phyloP scores from a whole-genome alignment of 371 early-diverging fungal species.

The Capniomyces stellatus region DNA sequence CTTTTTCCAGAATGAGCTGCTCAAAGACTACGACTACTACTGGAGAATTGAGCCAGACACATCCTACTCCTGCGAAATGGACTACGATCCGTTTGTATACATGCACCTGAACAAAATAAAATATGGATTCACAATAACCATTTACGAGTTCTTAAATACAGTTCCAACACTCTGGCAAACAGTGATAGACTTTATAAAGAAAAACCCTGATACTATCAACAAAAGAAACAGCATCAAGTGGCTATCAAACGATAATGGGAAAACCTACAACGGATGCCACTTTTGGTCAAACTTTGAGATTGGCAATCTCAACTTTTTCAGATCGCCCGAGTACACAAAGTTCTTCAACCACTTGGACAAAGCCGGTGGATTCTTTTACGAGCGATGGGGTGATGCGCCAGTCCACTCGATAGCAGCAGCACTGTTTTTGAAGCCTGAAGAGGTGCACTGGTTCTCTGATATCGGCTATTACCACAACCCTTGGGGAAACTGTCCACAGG shows the following conservation, averaged over 20 bases:
- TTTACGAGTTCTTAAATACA: slow-evolving; percentile 57
- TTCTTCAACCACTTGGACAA: slow-evolving; percentile 72
- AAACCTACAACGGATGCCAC: slow-evolving; percentile 56
- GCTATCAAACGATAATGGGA: slow-evolving; percentile 21
- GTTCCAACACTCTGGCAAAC: slow-evolving; percentile 65
- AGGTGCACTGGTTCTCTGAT: slow-evolving; percentile 85
- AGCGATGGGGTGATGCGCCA: slow-evolving; percentile 95
- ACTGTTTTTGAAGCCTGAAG: slow-evolving; percentile 29
- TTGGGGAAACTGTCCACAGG: slow-evolving; percentile 40
- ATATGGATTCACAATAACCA: slow-evolving; percentile 66
- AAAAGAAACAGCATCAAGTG: slow-evolving; percentile 16
- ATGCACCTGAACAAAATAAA: slow-evolving; percentile 65
- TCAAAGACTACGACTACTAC: slow-evolving; percentile 74
- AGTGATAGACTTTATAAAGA: slow-evolving; percentile 32
- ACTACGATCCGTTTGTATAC: slow-evolving; percentile 76
- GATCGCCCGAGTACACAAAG: slow-evolving; percentile 40
- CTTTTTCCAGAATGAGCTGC: slow-evolving; percentile 64
- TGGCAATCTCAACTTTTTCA: slow-evolving; percentile 63
- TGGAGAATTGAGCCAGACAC: slow-evolving; percentile 95
- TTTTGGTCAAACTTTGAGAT: slow-evolving; percentile 98
- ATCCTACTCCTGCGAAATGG: slow-evolving; percentile 65
- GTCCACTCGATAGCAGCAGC: slow-evolving; percentile 43
- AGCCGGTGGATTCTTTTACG: slow-evolving; percentile 85
- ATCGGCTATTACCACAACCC: slow-evolving; percentile 62
- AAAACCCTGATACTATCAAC: slow-evolving; percentile 22